Evolutionary conservation across 2,329 filamentous ascomycete genomes (phyloP).

Genomic region (Cordyceps farinosa): DNA sequence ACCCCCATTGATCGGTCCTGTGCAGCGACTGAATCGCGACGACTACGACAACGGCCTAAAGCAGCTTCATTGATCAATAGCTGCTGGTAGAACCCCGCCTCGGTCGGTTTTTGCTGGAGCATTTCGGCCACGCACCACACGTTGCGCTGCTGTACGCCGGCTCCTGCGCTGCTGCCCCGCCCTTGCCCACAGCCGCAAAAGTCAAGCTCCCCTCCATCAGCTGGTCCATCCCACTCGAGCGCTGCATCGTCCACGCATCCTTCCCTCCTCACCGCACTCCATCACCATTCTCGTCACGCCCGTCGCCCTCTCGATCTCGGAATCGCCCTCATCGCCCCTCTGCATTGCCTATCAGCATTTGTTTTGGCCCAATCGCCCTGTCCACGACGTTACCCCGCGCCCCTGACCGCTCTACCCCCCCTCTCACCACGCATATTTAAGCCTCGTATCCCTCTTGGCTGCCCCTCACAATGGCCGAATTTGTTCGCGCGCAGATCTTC

Average conservation of each 20-base stretch:
- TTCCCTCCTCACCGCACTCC: constrained; percentile 6
- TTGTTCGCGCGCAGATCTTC: constrained; percentile 98
- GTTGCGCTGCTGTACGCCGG: not conserved
- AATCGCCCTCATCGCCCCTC: not conserved
- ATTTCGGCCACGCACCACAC: constrained; percentile 5
- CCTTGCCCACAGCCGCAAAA: constrained; percentile 16
- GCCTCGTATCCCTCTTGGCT: constrained; percentile 18
- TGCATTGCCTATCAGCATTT: not conserved
- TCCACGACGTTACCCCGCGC: constrained; percentile 9
- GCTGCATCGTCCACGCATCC: constrained; percentile 11
- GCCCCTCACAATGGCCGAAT: constrained; percentile 82
- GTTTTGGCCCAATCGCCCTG: constrained; percentile 2
- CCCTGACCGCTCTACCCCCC: constrained; percentile 5
- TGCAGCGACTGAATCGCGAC: not conserved
- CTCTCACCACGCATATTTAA: constrained; percentile 1
- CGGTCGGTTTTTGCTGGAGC: not conserved
- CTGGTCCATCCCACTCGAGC: constrained; percentile 1
- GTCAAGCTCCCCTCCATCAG: constrained; percentile 15
- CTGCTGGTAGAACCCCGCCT: not conserved
- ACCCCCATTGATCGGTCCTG: not conserved
- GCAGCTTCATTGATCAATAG: not conserved
- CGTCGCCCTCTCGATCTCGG: not conserved
- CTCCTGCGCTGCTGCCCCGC: constrained; percentile 7
- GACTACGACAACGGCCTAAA: not conserved
- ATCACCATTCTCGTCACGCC: not conserved